A percentile compares a stretch with the other conserved stretches of the same genome.
Conservation (phyloP, 306 rosid genomes). For the Cucurbita argyrosperma region DNA sequence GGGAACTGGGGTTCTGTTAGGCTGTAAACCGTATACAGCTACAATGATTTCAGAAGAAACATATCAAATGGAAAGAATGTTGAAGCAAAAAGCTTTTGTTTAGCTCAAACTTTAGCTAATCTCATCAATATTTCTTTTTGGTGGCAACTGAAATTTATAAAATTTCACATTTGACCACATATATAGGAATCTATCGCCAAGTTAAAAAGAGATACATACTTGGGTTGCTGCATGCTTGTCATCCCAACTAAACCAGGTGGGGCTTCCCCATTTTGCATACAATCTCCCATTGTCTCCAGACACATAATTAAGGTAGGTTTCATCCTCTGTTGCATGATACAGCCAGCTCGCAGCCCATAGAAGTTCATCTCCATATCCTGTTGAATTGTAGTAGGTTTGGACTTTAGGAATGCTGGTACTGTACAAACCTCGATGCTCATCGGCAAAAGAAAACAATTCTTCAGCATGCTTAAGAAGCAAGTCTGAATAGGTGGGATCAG, state of each 20-base stretch:
- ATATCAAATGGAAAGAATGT: background rate
- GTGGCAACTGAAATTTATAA: background rate
- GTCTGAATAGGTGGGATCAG: conserved; percentile 42
- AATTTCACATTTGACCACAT: background rate
- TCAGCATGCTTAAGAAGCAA: conserved; percentile 74
- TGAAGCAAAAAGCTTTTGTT: background rate
- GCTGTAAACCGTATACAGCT: background rate
- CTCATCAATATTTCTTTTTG: background rate
- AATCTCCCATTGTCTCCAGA: conserved; percentile 47
- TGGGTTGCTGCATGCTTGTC: conserved; percentile 93
- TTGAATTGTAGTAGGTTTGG: conserved; percentile 60
- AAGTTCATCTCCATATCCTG: conserved; percentile 91
- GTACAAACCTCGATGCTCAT: conserved; percentile 37
- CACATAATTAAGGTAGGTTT: conserved; percentile 53
- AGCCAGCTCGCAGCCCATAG: conserved; percentile 99
- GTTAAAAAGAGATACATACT: conserved; percentile 19
- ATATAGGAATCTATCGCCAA: background rate
- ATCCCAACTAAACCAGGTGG: conserved; percentile 99
- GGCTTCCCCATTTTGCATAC: conserved; percentile 61
- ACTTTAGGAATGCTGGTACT: conserved; percentile 63
- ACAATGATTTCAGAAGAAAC: background rate
- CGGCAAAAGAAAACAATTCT: conserved; percentile 71
- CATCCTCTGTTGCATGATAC: conserved; percentile 76
- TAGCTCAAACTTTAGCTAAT: background rate
- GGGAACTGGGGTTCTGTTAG: background rate